Evolutionary conservation across 352 stramenopile species (phyloP).

Genomic region (Detonula confervacea): DNA sequence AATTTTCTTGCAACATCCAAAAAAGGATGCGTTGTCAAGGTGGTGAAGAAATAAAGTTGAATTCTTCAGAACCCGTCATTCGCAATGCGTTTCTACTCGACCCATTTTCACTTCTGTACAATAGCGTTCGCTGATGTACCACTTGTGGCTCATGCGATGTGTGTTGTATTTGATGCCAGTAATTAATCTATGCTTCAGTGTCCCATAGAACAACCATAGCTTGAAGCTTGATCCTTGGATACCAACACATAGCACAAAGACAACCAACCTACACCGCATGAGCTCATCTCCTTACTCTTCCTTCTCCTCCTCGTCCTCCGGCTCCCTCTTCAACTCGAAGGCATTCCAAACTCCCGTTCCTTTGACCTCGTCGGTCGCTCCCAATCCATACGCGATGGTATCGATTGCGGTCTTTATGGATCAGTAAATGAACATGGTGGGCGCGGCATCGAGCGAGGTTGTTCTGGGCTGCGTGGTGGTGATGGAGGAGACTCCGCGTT

Average conservation of each 20-base stretch:
- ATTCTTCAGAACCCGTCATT: constrained; percentile 11
- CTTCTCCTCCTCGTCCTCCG: constrained; percentile 40
- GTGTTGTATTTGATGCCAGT: not conserved
- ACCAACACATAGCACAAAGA: not conserved
- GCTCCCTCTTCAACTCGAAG: constrained; percentile 73
- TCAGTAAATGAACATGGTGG: constrained; percentile 77
- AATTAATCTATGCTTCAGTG: not conserved
- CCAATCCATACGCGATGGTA: constrained; percentile 71
- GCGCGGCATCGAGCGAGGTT: constrained; percentile 45
- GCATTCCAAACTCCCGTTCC: constrained; percentile 79
- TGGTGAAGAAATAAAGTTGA: constrained; percentile 2
- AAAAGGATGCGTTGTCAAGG: constrained; percentile 13
- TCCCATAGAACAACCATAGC: not conserved
- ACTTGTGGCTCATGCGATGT: not conserved
- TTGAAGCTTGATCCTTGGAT: not conserved
- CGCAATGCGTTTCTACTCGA: constrained; percentile 12
- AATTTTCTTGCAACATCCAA: too few species aligned
- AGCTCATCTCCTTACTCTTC: constrained; percentile 20
- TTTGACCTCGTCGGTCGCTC: constrained; percentile 77
- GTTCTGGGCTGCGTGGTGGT: constrained; percentile 1
- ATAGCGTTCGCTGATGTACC: not conserved
- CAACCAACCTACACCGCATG: not conserved
- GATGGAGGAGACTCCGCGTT: constrained; percentile 1
- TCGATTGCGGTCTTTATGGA: constrained; percentile 80
- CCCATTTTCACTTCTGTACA: not conserved